A percentile compares a stretch with the other conserved stretches of the same genome.
Evolutionary conservation across 2,329 filamentous ascomycete genomes (phyloP).

Genomic region (Pseudogymnoascus sp.): DNA sequence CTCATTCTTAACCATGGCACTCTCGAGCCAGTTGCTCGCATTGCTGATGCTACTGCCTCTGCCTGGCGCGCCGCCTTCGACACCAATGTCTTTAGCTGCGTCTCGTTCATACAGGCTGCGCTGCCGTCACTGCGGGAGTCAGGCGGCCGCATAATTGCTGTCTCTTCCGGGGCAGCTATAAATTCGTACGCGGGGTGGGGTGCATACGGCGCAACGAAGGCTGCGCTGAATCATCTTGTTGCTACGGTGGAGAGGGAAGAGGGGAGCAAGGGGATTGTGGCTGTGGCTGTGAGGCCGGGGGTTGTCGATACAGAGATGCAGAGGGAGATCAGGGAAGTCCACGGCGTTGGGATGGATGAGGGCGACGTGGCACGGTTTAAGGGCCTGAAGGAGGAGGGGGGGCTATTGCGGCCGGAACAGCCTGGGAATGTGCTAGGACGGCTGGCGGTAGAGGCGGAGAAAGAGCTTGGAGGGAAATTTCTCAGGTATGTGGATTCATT

Average conservation of each 20-base stretch:
- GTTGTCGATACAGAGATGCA: conserved; percentile 90
- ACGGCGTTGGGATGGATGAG: conserved; percentile 51
- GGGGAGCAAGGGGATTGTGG: conserved; percentile 52
- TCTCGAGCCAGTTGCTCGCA: conserved; percentile 63
- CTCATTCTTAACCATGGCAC: conserved; percentile 83
- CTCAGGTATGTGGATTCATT: conserved; percentile 45
- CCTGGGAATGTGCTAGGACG: conserved; percentile 80
- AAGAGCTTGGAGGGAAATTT: conserved; percentile 66
- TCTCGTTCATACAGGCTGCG: conserved; percentile 64
- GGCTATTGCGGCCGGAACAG: conserved; percentile 70
- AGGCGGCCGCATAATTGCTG: conserved; percentile 65
- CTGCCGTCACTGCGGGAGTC: conserved; percentile 59
- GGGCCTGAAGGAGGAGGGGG: conserved; percentile 59
- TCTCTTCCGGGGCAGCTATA: conserved; percentile 68
- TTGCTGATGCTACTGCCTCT: conserved; percentile 58
- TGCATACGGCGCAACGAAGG: conserved; percentile 75
- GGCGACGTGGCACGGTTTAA: conserved; percentile 57
- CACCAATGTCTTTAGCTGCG: conserved; percentile 76
- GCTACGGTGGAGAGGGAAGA: conserved; percentile 69
- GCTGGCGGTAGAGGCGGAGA: conserved; percentile 56
- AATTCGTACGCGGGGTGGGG: conserved; percentile 65
- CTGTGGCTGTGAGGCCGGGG: conserved; percentile 66
- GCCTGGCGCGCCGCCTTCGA: conserved; percentile 73
- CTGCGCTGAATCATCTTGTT: conserved; percentile 72
- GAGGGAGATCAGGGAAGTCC: conserved; percentile 64